Percentiles rank a stretch among this genome's conserved stretches.
These are phyloP conservation scores for Sphagnum magellanicum DNA, from an alignment of 228 moss, liverwort and hornwort species.

Conservation along the genomic window DNA sequence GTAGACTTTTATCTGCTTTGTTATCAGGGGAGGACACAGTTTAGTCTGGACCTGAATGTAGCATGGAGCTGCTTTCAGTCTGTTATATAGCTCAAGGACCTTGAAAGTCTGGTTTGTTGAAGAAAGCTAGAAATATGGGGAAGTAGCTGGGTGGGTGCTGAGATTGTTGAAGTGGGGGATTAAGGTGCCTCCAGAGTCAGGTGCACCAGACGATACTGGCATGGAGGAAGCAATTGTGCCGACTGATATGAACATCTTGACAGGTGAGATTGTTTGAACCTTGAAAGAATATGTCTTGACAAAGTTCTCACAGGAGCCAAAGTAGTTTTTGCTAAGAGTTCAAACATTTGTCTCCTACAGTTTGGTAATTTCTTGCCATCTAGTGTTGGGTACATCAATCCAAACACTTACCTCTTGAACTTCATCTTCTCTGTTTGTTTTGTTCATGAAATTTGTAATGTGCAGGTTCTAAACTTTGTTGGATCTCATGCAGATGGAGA, in stretches of 20 bases:
- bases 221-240: slow-evolving; percentile 89
- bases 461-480: background rate
- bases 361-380: background rate
- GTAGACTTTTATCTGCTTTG: too few species aligned
- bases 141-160: too few species aligned
- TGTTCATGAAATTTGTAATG: background rate
- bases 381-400: background rate
- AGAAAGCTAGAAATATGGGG: too few species aligned
- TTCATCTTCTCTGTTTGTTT: background rate
- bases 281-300: background rate
- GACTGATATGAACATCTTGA: slow-evolving; percentile 76
- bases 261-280: slow-evolving; percentile 34
- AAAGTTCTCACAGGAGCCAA: background rate
- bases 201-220: slow-evolving; percentile 72
- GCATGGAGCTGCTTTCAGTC: too few species aligned
- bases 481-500: slow-evolving; percentile 52
- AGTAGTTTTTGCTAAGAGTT: background rate
- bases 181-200: slow-evolving; percentile 71
- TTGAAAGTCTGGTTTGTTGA: too few species aligned
- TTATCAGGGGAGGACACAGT: too few species aligned
- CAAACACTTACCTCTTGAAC: background rate
- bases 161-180: too few species aligned
- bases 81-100: too few species aligned
- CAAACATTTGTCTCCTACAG: background rate
- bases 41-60: too few species aligned